Base-by-base conservation (phyloP, 2,329 filamentous ascomycete species). In the Eutypa lata region DNA sequence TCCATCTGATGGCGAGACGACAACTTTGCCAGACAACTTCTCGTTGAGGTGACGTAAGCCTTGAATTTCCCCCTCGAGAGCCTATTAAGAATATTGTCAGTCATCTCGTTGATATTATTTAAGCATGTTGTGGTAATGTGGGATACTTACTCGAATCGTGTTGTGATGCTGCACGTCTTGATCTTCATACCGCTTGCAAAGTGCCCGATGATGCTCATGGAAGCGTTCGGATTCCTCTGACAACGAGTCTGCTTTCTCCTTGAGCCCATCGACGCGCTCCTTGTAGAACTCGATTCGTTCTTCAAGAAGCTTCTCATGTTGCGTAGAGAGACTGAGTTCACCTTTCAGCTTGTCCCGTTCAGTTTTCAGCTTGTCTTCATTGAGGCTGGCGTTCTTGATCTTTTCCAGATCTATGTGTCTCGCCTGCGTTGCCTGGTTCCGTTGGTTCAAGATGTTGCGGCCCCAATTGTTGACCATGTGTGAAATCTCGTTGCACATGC, bases 131-230 rank as follows among this genome's bases (percentile, higher is more conserved):
- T n/a, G n/a, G n/a, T n/a, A n/a, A n/a, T n/a, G n/a, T n/a, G n/a
- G n/a, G 13, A 42, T 7, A 56, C 64, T 56, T 61, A 67, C 66
- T 33, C 58, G 53, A 22, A 67, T 53, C 11, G 57, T 50, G n/a
- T 57, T 47, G 35, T 47, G 54, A 10, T 63, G 58, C 14, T 55
- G 52, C 35, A 61, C 56, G 43, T 68, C 65, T 38, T 60, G 57
- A 6, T 49, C 33, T 31, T 58, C 54, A 52, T 56, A 61, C 18
- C 60, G 47, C 10, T 54, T 40, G 2, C 53, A 48, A 2, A 59
- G 42, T 38, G 57, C 57, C 8, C 50, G 33, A 22, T 65, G 61
- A 16, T 65, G 56, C 3, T 57, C 49, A n/a, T 58, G 53, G 42
- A 68, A 60, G 2, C 48, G 43, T 26, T 51, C 35, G 0, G 56